Percentiles rank a stretch among this genome's conserved stretches.
phyloP scores from a whole-genome alignment of 345 rosid species.

The Salix dunnii region DNA sequence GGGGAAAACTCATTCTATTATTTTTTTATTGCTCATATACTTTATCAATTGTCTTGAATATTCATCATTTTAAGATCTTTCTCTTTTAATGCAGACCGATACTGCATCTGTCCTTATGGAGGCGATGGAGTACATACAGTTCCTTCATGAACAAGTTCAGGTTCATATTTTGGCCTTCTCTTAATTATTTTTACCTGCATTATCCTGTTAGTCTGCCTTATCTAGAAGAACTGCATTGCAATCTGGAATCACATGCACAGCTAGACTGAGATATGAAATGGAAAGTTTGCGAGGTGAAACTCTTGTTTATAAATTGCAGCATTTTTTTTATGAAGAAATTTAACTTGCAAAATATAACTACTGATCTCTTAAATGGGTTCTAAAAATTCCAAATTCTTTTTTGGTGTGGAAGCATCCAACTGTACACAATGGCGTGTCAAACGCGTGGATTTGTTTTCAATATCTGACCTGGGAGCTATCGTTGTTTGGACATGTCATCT shows the following conservation, averaged over 20 bases:
- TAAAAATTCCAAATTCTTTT: not conserved
- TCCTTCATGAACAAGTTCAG: constrained; percentile 97
- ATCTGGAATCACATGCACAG: not conserved
- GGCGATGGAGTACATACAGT: constrained; percentile 80
- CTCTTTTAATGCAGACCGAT: constrained; percentile 63
- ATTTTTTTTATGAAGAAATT: not conserved
- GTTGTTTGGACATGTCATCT: not conserved
- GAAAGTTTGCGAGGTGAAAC: not conserved
- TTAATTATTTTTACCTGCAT: not conserved
- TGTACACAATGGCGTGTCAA: not conserved
- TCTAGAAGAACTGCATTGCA: not conserved
- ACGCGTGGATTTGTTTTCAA: not conserved
- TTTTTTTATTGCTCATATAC: not conserved
- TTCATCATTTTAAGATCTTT: constrained; percentile 3
- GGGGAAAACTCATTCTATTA: not conserved
- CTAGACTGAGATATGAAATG: not conserved
- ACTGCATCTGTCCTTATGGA: constrained; percentile 92
- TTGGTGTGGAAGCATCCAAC: not conserved
- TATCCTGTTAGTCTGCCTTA: not conserved
- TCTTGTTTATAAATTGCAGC: not conserved
- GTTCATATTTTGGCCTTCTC: constrained; percentile 41
- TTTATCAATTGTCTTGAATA: not conserved
- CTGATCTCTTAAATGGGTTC: not conserved
- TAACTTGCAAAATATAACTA: not conserved
- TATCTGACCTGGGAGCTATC: not conserved